Base-by-base conservation (phyloP, 2,329 filamentous ascomycete species). In the Hypomyces rosellus region DNA sequence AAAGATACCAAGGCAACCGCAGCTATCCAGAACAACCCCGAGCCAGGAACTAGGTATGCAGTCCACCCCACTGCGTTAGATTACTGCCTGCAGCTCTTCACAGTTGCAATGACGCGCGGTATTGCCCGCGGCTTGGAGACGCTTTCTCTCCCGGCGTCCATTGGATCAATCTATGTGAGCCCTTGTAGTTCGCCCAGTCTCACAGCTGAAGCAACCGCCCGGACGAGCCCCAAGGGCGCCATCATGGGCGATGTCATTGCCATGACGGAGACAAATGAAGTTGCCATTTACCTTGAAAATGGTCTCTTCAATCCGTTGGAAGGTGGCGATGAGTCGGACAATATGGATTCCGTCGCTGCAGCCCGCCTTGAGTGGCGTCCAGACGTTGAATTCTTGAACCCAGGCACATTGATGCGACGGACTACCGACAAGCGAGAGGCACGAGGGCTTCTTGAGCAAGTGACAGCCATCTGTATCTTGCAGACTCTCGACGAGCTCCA, bases 51-150 rank as follows among this genome's bases (percentile, higher is more conserved):
- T n/a, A 22, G 22, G 2, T 55, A 54, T 25, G 12, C 52, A 5
- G 38, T 52, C 6, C 54, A 55, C 15, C 54, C 54, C 7, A 48
- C 42, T 4, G 25, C 45, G 3, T 30, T 55, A 14, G 54, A 55
- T 8, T 44, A 37, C 13, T 51, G 51, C 14, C 40, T 54, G 1
- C 50, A 54, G 22, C 39, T 51, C 3, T 50, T 37, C 16, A 41
- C 45, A 2, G 53, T 50, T 12, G 46, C 53, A 5, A 30, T 33
- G 34, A 45, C 42, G 14, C 33, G 38, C 6, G 52, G 41, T 13
- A 8, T 54, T 3, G 43, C 45, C 13, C 45, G 49, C 11, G 13
- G 37, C 42, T 34, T 51, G 1, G 22, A 46, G 8, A 39, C 46
- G 8, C 49, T 52, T 8, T 30, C 34, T n/a, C 39, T 54, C 13